Conservation (phyloP, 164 flowering plant species). For the Dillenia turbinata region DNA sequence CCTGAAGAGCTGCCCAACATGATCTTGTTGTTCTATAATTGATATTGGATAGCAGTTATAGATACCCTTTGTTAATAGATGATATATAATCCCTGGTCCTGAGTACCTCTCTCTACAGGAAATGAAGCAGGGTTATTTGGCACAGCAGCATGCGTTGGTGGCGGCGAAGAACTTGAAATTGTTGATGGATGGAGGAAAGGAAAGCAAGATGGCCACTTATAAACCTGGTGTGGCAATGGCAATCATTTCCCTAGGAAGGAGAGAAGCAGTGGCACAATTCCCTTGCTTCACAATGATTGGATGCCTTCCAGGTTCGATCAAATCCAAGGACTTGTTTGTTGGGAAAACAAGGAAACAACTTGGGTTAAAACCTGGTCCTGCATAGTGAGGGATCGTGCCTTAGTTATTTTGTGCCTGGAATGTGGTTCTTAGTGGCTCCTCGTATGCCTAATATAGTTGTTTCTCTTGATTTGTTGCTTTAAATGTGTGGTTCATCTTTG, state of each 20-base stretch:
- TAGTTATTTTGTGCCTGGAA: too few species aligned
- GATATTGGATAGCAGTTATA: constrained; percentile 6
- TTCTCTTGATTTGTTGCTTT: too few species aligned
- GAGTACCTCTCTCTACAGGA: constrained; percentile 37
- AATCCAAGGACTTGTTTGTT: constrained; percentile 76
- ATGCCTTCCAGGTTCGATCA: constrained; percentile 61
- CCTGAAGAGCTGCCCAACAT: too few species aligned
- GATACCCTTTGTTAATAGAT: constrained; percentile 2
- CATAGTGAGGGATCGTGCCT: background rate
- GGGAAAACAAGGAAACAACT: constrained; percentile 68
- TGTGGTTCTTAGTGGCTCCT: too few species aligned
- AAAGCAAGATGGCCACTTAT: constrained; percentile 47
- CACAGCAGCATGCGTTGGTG: constrained; percentile 59
- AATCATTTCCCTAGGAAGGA: constrained; percentile 77
- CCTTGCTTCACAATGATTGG: constrained; percentile 52
- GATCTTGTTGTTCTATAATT: too few species aligned
- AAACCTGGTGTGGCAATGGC: constrained; percentile 40
- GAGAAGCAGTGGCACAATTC: constrained; percentile 69
- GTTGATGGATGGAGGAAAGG: constrained; percentile 48
- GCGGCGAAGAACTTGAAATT: constrained; percentile 66
- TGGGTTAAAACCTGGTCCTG: constrained; percentile 38
- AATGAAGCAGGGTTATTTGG: constrained; percentile 71
- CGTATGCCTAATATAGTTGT: too few species aligned
- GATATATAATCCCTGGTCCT: background rate
- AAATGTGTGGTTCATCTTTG: too few species aligned